Percentiles rank a stretch among this genome's conserved stretches.
Evolutionary conservation across 2,329 filamentous ascomycete species (phyloP).

Genomic region (Akanthomyces uredinophilus): DNA sequence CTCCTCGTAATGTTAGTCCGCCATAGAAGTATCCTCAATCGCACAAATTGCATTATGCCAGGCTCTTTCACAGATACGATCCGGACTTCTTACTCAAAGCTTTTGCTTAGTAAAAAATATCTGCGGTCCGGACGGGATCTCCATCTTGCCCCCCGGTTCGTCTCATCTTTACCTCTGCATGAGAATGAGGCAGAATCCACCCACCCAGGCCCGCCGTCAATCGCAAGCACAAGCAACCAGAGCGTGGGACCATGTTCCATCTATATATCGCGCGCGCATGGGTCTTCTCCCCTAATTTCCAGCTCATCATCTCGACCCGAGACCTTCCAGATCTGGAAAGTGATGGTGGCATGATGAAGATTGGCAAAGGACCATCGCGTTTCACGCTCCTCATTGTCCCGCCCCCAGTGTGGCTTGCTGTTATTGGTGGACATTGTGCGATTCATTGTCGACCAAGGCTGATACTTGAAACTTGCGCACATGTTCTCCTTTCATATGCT

Average conservation of each 20-base stretch:
- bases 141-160: neutral
- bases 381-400: neutral
- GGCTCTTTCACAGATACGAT: too few relatives aligned
- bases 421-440: neutral
- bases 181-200: neutral
- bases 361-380: neutral
- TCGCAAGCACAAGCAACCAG: neutral
- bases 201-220: neutral
- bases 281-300: neutral
- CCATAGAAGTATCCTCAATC: too few relatives aligned
- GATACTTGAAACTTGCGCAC: neutral
- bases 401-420: constrained; percentile 6
- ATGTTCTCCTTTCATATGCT: neutral
- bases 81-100: neutral
- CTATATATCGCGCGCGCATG: neutral
- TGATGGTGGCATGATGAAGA: neutral
- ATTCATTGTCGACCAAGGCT: neutral
- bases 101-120: neutral
- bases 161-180: neutral
- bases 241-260: neutral
- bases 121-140: neutral
- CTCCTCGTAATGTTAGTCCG: too few relatives aligned
- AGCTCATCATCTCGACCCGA: neutral
- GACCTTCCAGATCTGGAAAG: neutral
- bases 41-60: too few relatives aligned